These are phyloP conservation scores for Phytophthora sojae DNA, from an alignment of 352 stramenopile genomes.

Conservation along the genomic window DNA sequence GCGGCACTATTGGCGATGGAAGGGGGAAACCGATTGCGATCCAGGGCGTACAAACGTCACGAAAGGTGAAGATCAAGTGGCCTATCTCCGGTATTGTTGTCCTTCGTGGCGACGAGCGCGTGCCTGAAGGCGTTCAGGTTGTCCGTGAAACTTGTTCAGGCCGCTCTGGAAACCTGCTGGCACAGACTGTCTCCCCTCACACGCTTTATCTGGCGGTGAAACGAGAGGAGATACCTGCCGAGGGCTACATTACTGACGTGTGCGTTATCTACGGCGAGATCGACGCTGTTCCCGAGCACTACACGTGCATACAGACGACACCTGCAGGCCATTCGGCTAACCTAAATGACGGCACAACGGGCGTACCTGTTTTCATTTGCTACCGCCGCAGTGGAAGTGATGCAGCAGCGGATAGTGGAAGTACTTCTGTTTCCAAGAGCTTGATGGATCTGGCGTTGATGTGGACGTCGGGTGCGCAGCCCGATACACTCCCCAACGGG, in stretches of 20 bases:
- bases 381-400: conserved; percentile 48
- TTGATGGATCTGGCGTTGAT: conserved; percentile 82
- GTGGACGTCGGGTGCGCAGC: conserved; percentile 75
- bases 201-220: conserved; percentile 81
- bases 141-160: conserved; percentile 77
- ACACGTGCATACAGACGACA: conserved; percentile 78
- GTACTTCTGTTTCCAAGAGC: conserved; percentile 46
- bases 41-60: conserved; percentile 67
- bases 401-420: conserved; percentile 14
- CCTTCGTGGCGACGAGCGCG: conserved; percentile 73
- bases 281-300: conserved; percentile 81
- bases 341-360: conserved; percentile 80
- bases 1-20: conserved; percentile 76
- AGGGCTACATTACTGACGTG: conserved; percentile 74
- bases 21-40: conserved; percentile 61
- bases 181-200: conserved; percentile 75
- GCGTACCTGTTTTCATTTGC: conserved; percentile 87
- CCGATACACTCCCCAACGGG: conserved; percentile 63
- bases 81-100: conserved; percentile 80
- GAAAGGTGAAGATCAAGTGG: conserved; percentile 73
- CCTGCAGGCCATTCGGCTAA: conserved; percentile 77
- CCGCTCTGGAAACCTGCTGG: conserved; percentile 73
- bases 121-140: conserved; percentile 75
- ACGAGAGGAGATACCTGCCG: conserved; percentile 55
- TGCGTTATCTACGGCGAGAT: conserved; percentile 90